Evolutionary conservation across 805 yeast genomes (phyloP), one percentile per base, ranked within the genome.

Genomic region (Candida golubevii): DNA sequence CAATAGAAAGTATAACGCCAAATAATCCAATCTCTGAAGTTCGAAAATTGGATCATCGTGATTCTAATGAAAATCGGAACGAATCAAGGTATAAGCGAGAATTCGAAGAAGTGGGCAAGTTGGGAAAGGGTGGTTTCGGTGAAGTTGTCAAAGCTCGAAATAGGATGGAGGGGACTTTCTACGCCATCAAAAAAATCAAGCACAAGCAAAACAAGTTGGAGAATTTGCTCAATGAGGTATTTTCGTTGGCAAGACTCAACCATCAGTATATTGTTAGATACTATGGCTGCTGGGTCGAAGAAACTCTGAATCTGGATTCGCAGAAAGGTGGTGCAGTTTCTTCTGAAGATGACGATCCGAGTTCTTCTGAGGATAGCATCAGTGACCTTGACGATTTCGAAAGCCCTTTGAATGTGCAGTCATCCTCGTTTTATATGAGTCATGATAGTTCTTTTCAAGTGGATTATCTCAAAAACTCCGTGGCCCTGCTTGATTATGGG

Each of bases 141-240:
- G 97, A 93, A 62, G 99, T 93, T 8, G 97, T 93, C n/a, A 90
- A 91, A 58, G 98, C 93, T 0, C 73, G 99, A 48, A 91, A 90
- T 61, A 78, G 90, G 46, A 76, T 93, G 51, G 99, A 93, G 60
- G 98, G 99, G 15, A 76, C 97, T 12, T 87, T 86, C 54, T 93
- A 93, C 62, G 99, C 99, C 0, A 81, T 93, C 47, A 93, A 93
- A 62, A 91, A 90, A 55, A 85, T 93, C 39, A 80, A 84, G 46
- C 97, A 93, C 55, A 78, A 83, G 2, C 85, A 86, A 39, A 83
- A 85, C 55, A 84, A 86, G 53, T 69, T 93, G 35, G 82, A 95
- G 23, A 79, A 85, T 5, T 84, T 93, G 47, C 68, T 93, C 45
- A 88, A 86, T 48, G 99, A 93, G 58, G 99, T 93, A 0, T 82